Conservation (phyloP, 1,139 yeast species). For the Blastobotrys buckinghamii region DNA sequence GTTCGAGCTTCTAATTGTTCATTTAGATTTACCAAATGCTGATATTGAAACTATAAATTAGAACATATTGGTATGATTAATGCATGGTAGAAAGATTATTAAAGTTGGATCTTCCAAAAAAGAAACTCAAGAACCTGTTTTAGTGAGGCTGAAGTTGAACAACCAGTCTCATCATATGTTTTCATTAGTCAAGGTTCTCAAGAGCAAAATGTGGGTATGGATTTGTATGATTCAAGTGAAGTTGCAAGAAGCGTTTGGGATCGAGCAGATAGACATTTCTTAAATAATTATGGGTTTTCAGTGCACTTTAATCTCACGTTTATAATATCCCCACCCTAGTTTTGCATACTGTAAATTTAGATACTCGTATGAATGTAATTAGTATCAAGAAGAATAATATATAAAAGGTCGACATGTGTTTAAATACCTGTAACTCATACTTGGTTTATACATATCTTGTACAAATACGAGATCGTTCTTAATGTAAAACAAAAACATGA, state of each 20-base stretch:
- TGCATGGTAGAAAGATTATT: conserved; percentile 95
- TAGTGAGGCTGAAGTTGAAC: conserved; percentile 98
- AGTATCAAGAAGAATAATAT: no score
- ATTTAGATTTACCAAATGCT: conserved; percentile 95
- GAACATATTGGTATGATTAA: conserved; percentile 98
- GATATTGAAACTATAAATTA: conserved; percentile 75
- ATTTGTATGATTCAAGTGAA: conserved; percentile 79
- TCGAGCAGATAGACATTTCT: conserved; percentile 90
- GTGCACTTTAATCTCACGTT: no score
- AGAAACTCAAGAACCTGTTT: conserved; percentile 63
- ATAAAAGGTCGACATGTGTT: no score
- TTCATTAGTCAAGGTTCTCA: conserved; percentile 99
- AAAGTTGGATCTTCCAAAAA: conserved; percentile 85
- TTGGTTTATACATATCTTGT: no score
- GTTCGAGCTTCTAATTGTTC: conserved; percentile 90
- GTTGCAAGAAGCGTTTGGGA: conserved; percentile 98
- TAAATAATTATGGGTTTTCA: conserved; percentile 93
- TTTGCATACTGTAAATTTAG: no score
- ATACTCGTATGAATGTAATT: no score
- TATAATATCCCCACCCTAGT: no score
- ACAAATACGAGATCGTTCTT: no score
- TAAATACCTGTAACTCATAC: no score
- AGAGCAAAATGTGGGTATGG: conserved; percentile 99
- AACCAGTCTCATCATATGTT: conserved; percentile 92
- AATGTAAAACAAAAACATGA: no score